These are phyloP conservation scores for Staphylotrichum longicolle DNA, from an alignment of 495 filamentous ascomycete species.

Conservation along the genomic window DNA sequence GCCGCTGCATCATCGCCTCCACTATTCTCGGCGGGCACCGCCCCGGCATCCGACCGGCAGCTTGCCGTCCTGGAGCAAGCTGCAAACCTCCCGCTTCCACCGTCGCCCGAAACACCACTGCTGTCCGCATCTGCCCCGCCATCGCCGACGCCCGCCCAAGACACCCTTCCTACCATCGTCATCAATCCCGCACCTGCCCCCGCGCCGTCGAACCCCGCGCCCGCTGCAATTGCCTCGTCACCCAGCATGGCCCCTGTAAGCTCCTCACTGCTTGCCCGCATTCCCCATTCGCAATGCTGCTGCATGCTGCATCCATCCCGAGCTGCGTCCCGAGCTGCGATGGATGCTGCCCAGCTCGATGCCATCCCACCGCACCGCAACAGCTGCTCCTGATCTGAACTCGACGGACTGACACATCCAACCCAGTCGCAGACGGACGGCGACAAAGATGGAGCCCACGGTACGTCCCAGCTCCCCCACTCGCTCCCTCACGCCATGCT, in stretches of 20 bases:
- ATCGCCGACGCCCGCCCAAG: slow-evolving; percentile 23
- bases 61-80: slow-evolving; percentile 22
- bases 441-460: slow-evolving; percentile 42
- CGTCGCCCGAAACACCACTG: slow-evolving; percentile 42
- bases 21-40: slow-evolving; percentile 26
- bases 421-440: slow-evolving; percentile 33
- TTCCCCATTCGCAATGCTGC: background rate
- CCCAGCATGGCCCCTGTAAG: slow-evolving; percentile 63
- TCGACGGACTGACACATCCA: slow-evolving; percentile 1
- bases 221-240: slow-evolving; percentile 39
- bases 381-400: too few species aligned
- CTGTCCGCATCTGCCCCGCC: slow-evolving; percentile 32
- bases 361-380: too few species aligned
- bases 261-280: slow-evolving; percentile 17
- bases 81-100: slow-evolving; percentile 41
- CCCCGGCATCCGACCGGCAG: slow-evolving; percentile 23
- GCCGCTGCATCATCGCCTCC: slow-evolving; percentile 33
- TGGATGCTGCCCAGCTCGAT: too few species aligned
- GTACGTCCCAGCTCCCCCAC: slow-evolving; percentile 21
- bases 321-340: background rate
- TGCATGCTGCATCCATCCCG: background rate
- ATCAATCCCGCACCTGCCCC: slow-evolving; percentile 29
- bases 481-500: background rate
- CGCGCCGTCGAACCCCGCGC: slow-evolving; percentile 28
- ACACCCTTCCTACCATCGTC: slow-evolving; percentile 23